Evolutionary conservation across 2,329 filamentous ascomycete species (phyloP), one percentile per base, ranked within the genome.

Genomic region (Cryoendolithus antarcticus): DNA sequence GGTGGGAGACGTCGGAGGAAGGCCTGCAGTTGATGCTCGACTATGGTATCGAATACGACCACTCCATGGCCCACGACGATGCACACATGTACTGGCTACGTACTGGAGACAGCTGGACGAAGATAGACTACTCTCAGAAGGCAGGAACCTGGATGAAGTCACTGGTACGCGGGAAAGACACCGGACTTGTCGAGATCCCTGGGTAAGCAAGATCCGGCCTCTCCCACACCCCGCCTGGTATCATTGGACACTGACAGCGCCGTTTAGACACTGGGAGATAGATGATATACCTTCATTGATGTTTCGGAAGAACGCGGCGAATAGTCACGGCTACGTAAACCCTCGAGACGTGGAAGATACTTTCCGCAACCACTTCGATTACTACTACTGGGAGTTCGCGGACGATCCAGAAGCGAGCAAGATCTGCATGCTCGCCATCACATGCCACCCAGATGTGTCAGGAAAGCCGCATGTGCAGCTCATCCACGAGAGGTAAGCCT

Each of bases 351-450:
- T 79, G 0, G 74, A 80, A 47, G 71, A 74, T 15, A 69, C 78
- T 28, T 80, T 74, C 75, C 65, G 67, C 56, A 73, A 79, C 41
- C 74, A 80, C 46, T 80, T 80, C 38, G 71, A 78, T 49, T 84
- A 84, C 58, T 84, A 80, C 50, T 85, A 85, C 56, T 65, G 78
- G 27, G 78, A 85, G 55, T 80, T 82, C 45, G 79, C 85, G 50
- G 77, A 82, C 49, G 84, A 84, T 45, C 38, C 38, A 21, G 38
- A 39, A 7, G 15, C 31, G 1, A 39, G 37, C 24, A 39, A 39
- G 32, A 39, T 39, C 27, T 39, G 38, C 28, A 70, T 83, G 38
- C 84, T 85, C 48, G 80, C 80, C 0, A 80, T 84, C 62, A 84
- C 80, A 1, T 78, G 83, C 32, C 80, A 85, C 57, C 80, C 80